These are phyloP conservation scores for Rhizodiscina lignyota DNA, from an alignment of 495 filamentous ascomycete species.

Conservation along the genomic window DNA sequence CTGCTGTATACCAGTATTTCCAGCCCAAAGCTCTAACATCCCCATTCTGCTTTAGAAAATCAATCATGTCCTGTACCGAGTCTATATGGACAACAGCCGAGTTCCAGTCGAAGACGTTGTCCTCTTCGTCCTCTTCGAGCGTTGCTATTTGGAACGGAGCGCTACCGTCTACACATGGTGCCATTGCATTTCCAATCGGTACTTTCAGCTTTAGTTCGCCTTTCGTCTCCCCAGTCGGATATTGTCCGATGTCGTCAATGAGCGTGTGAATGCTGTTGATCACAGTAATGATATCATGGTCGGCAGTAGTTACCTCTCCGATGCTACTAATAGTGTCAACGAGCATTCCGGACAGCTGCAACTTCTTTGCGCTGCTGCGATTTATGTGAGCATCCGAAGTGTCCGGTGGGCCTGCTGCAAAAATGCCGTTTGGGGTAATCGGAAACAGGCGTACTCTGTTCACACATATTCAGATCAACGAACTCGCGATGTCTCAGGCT, in stretches of 20 bases:
- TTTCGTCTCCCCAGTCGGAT: not conserved
- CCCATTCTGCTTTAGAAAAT: not conserved
- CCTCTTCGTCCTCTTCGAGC: not conserved
- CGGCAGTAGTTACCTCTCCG: not conserved
- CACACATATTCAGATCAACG: too few relatives aligned
- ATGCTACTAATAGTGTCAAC: too few relatives aligned
- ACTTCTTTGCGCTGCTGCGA: too few relatives aligned
- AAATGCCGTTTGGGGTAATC: too few relatives aligned
- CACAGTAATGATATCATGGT: not conserved
- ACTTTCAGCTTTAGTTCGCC: constrained; percentile 1
- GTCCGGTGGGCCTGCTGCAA: too few relatives aligned
- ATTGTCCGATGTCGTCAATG: not conserved
- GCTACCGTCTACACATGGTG: not conserved
- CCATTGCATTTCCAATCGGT: not conserved
- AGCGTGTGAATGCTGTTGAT: constrained; percentile 1
- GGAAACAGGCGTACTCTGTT: too few relatives aligned
- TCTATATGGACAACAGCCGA: not conserved
- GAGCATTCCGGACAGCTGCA: too few relatives aligned
- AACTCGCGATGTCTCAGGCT: too few relatives aligned
- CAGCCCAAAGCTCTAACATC: not conserved
- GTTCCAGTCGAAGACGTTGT: constrained; percentile 1
- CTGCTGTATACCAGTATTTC: constrained; percentile 1
- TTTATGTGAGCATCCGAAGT: too few relatives aligned
- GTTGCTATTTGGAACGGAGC: not conserved
- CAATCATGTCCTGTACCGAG: not conserved